Evolutionary conservation across 108 stramenopile genomes (phyloP).

Genomic region (Stephanodiscus triporus): DNA sequence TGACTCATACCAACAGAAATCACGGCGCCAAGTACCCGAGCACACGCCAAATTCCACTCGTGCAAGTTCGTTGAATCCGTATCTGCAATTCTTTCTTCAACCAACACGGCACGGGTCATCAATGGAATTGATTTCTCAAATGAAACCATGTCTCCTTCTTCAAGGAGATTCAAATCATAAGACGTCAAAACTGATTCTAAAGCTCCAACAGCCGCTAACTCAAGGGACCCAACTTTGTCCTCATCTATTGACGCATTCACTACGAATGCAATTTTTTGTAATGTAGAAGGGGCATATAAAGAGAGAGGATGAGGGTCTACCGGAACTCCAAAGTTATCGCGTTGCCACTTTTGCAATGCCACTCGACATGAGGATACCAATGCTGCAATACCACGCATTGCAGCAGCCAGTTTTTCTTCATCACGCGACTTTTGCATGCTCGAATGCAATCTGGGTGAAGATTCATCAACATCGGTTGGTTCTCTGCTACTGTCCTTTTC

Average conservation of each 20-base stretch:
- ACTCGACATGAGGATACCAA: conserved; percentile 70
- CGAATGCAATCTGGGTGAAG: conserved; percentile 3
- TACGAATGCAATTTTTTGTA: conserved; percentile 34
- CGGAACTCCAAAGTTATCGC: conserved; percentile 52
- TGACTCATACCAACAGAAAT: conserved; percentile 27
- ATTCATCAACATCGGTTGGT: neutral
- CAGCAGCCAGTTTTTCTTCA: conserved; percentile 60
- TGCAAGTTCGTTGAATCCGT: neutral
- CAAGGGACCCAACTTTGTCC: conserved; percentile 19
- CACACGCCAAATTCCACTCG: conserved; percentile 44
- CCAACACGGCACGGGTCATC: conserved; percentile 28
- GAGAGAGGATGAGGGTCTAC: conserved; percentile 78
- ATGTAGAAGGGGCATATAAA: conserved; percentile 34
- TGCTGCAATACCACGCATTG: conserved; percentile 70
- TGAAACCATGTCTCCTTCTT: conserved; percentile 23
- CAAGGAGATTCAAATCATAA: conserved; percentile 28
- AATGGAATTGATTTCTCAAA: conserved; percentile 23
- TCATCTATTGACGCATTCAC: conserved; percentile 15
- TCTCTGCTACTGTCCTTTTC: conserved; percentile 18
- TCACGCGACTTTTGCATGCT: conserved; percentile 26
- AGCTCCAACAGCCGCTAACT: conserved; percentile 52
- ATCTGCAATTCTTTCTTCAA: neutral
- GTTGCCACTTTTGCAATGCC: conserved; percentile 46
- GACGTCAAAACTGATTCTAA: conserved; percentile 58
- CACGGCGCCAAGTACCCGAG: conserved; percentile 42